Evolutionary conservation across 2,329 filamentous ascomycete genomes (phyloP).

Genomic region (Neocucurbitaria cava): DNA sequence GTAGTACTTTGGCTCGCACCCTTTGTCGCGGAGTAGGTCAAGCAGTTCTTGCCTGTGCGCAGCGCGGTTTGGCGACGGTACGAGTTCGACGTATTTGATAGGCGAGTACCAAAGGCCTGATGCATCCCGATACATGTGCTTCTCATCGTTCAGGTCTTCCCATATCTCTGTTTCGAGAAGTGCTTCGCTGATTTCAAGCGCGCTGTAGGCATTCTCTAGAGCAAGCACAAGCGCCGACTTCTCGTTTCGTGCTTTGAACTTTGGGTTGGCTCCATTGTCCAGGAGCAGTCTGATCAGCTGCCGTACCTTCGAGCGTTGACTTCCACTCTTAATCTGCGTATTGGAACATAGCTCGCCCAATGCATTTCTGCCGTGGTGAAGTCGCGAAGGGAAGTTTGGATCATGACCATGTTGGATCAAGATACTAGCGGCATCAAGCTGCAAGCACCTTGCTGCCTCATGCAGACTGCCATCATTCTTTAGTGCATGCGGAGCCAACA

Average conservation of each 20-base stretch:
- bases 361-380: conserved; percentile 68
- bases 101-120: conserved; percentile 67
- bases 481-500: conserved; percentile 63
- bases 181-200: conserved; percentile 62
- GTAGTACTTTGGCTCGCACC: conserved; percentile 42
- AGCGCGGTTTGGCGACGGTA: conserved; percentile 28
- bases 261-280: conserved; percentile 63
- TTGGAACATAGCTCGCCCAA: conserved; percentile 69
- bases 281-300: conserved; percentile 64
- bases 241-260: conserved; percentile 60
- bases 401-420: conserved; percentile 68
- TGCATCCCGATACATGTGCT: conserved; percentile 54
- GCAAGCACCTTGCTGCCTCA: conserved; percentile 67
- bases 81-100: conserved; percentile 64
- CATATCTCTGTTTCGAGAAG: conserved; percentile 70
- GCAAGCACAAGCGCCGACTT: conserved; percentile 68
- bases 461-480: conserved; percentile 72
- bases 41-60: conserved; percentile 28
- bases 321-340: conserved; percentile 54
- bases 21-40: conserved; percentile 43
- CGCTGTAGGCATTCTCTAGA: conserved; percentile 62
- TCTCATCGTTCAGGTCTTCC: conserved; percentile 68
- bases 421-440: conserved; percentile 62
- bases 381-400: conserved; percentile 68
- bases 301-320: conserved; percentile 35